Evolutionary conservation across 306 rosid species (phyloP).

Genomic region (Delonix regia): DNA sequence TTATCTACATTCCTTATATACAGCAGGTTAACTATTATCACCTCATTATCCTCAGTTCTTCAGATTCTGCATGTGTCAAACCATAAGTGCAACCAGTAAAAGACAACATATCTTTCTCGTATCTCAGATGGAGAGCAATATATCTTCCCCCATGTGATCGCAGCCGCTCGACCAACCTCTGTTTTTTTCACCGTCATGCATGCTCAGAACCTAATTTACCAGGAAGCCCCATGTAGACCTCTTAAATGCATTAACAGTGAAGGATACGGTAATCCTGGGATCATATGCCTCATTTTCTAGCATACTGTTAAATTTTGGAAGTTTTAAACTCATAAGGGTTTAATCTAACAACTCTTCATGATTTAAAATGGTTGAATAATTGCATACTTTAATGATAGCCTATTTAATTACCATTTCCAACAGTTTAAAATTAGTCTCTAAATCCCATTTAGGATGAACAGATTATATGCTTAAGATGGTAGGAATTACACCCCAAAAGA

Average conservation of each 20-base stretch:
- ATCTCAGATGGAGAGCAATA: constrained; percentile 93
- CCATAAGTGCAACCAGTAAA: constrained; percentile 93
- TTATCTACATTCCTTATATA: background rate
- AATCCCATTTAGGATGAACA: constrained; percentile 19
- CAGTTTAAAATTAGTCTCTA: constrained; percentile 21
- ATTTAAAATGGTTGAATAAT: constrained; percentile 26
- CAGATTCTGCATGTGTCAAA: constrained; percentile 75
- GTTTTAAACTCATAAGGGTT: constrained; percentile 22
- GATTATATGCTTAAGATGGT: constrained; percentile 10
- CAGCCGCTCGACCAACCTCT: constrained; percentile 97
- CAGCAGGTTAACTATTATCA: constrained; percentile 38
- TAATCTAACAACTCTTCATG: constrained; percentile 23
- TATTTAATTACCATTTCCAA: constrained; percentile 20
- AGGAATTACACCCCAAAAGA: background rate
- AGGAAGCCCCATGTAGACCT: constrained; percentile 90
- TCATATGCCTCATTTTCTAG: constrained; percentile 47
- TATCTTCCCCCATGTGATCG: constrained; percentile 78
- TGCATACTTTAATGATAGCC: background rate
- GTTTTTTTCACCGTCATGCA: constrained; percentile 87
- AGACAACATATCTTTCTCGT: constrained; percentile 94
- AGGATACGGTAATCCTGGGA: constrained; percentile 44
- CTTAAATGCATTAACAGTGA: constrained; percentile 73
- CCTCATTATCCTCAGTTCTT: constrained; percentile 93
- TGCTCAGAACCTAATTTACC: constrained; percentile 96
- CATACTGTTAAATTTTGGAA: constrained; percentile 32